Evolutionary conservation across 805 yeast species (phyloP).

Genomic region (Spathaspora girioi): DNA sequence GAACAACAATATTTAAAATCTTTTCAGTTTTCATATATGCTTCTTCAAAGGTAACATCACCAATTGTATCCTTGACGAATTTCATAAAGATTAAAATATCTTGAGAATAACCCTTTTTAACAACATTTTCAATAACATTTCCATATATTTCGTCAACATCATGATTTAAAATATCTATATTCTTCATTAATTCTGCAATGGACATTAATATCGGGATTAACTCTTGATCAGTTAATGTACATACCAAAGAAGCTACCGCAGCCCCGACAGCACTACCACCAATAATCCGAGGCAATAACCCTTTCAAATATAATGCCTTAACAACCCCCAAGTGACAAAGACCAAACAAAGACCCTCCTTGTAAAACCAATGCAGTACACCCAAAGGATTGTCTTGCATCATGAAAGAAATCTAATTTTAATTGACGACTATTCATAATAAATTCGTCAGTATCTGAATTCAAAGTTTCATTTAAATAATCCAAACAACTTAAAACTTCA

Average conservation of each 20-base stretch:
- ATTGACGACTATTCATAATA: slow-evolving; percentile 48
- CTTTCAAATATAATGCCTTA: slow-evolving; percentile 71
- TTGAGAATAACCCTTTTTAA: slow-evolving; percentile 79
- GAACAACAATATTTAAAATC: slow-evolving; percentile 78
- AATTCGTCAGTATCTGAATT: slow-evolving; percentile 26
- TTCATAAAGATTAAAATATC: slow-evolving; percentile 77
- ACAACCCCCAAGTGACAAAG: slow-evolving; percentile 92
- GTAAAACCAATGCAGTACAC: slow-evolving; percentile 82
- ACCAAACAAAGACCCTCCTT: slow-evolving; percentile 95
- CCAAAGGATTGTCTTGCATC: slow-evolving; percentile 88
- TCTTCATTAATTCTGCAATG: slow-evolving; percentile 38
- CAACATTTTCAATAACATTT: slow-evolving; percentile 68
- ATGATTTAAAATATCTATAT: slow-evolving; percentile 46
- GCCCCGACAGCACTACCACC: slow-evolving; percentile 96
- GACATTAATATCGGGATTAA: slow-evolving; percentile 43
- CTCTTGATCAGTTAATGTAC: slow-evolving; percentile 68
- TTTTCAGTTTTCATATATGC: slow-evolving; percentile 78
- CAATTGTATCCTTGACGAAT: slow-evolving; percentile 72
- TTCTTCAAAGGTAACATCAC: slow-evolving; percentile 89
- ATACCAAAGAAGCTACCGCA: slow-evolving; percentile 80
- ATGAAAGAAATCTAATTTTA: slow-evolving; percentile 72
- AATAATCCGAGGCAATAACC: slow-evolving; percentile 76
- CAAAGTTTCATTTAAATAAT: slow-evolving; percentile 49
- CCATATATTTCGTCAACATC: slow-evolving; percentile 60
- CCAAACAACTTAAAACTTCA: slow-evolving; percentile 69